These are phyloP conservation scores for Microcyclosporella mali DNA, from an alignment of 2,329 filamentous ascomycete genomes.

Conservation along the genomic window DNA sequence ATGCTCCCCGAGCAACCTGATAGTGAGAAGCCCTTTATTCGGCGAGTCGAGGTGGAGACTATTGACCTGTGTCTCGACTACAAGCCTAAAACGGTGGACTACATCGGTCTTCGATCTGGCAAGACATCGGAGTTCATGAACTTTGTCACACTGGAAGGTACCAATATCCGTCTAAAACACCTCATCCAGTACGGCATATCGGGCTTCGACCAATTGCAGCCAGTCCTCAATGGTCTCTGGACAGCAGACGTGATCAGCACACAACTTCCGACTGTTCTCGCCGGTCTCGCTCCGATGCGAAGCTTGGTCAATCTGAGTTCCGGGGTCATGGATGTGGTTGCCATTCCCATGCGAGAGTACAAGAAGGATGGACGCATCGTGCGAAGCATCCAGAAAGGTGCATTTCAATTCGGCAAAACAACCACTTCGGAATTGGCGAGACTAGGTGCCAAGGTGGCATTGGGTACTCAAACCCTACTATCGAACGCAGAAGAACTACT, in stretches of 20 bases:
- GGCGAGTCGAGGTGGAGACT: slow-evolving; percentile 79
- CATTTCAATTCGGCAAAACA: slow-evolving; percentile 80
- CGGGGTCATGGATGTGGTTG: slow-evolving; percentile 77
- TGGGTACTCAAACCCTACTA: slow-evolving; percentile 89
- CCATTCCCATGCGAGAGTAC: slow-evolving; percentile 88
- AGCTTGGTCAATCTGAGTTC: slow-evolving; percentile 86
- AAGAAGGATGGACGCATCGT: slow-evolving; percentile 88
- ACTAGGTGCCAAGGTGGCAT: slow-evolving; percentile 85
- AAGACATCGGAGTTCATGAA: slow-evolving; percentile 99
- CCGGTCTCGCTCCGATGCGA: slow-evolving; percentile 82
- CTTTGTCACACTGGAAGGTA: slow-evolving; percentile 84
- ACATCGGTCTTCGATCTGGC: slow-evolving; percentile 82
- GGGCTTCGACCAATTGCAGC: slow-evolving; percentile 83
- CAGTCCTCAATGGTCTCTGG: slow-evolving; percentile 93
- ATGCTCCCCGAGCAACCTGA: slow-evolving; percentile 41
- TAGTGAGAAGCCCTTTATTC: slow-evolving; percentile 63
- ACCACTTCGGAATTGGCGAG: slow-evolving; percentile 93
- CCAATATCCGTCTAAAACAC: slow-evolving; percentile 78
- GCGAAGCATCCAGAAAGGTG: slow-evolving; percentile 85
- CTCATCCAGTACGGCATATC: slow-evolving; percentile 88
- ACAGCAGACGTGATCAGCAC: slow-evolving; percentile 85
- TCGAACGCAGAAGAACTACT: slow-evolving; percentile 82
- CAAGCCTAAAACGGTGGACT: slow-evolving; percentile 97
- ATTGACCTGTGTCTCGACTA: slow-evolving; percentile 87
- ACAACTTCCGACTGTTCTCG: slow-evolving; percentile 81